Base-by-base conservation (phyloP, 2,329 filamentous ascomycete genomes). In the Pezicula neosporulosa region DNA sequence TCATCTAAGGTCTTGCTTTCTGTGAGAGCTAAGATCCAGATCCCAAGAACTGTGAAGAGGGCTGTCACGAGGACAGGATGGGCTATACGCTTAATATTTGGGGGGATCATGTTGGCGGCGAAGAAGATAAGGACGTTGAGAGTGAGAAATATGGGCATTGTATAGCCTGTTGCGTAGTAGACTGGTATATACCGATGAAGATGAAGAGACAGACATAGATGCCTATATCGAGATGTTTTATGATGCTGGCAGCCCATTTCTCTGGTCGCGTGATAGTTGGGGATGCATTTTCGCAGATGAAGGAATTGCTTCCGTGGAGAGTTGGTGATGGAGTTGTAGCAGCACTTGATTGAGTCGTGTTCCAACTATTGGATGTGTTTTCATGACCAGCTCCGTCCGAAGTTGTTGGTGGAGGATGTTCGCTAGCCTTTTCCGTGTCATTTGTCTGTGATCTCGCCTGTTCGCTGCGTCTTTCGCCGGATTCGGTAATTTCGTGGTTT, bases 1-100 rank as follows among this genome's bases (percentile, higher is more conserved):
- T 64, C 53, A 3, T 58, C 46, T 2, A 82, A 67, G 6, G 53
- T 56, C 15, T 71, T 62, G 24, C 69, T 65, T 3, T 64, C 64
- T 12, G 69, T 67, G 6, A 75, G 66, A 0, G 75, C 76, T 4
- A 82, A 67, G 6, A 75, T 63, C 73, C 77, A 82, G 55, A 81
- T 66, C 0, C 66, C 61, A 2, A 82, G 65, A 8, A 80, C 73
- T 2, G 75, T 77, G 53, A 75, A 51, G 21, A 78, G 68, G 1
- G 80, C 76, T 1, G 76, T 75, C 10, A 79, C 71, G 5, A 82
- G 67, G 2, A 82, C 77, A 0, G 80, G 79, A 61, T 83, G 79
- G 6, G 82, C 67, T 56, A 77, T 74, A 24, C 72, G 71, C 10
- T 70, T 66, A 70, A 74, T 80, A 2, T 56, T 63, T 0, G 68